Evolutionary conservation across 1,284 basidiomycete genomes (phyloP), one percentile per base, ranked within the genome.

Genomic region (Athelia psychrophila): DNA sequence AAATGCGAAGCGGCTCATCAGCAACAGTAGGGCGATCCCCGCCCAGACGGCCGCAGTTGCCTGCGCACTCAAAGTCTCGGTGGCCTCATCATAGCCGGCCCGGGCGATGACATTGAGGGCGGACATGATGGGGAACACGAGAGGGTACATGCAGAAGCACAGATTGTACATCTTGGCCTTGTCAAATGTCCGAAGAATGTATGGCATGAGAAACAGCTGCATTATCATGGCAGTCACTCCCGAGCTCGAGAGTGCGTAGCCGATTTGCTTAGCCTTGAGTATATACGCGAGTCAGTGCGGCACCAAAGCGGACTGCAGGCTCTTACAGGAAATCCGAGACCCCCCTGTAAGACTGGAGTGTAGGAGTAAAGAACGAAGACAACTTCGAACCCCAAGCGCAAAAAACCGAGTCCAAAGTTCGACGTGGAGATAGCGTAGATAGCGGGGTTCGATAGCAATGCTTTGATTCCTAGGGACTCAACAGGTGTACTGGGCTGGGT

Each of bases 251-350:
- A 85, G 75, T 25, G 78, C 76, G 56, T 78, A 79, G 15, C 84
- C 86, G 53, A 87, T 88, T 63, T 84, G 72, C 22, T 76, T 74
- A 15, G 78, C 75, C 84, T 85, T 56, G 6, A 5, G 52, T 53
- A 4, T 38, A 45, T 19, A 40, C 6, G 27, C 18, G 42, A 40
- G n/a, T 22, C 48, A 23, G 36, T 10, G 20, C 44, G 20, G 18
- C 40, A 12, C 44, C 16, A 35, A 65, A 79, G 61, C 20, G 35
- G 12, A 20, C 42, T 20, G 13, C 45, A n/a, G 36, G 65, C 79
- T 62, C 27, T 30, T 30, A 30, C 27, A 30, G 27, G 27, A 30
- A 30, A 30, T 30, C 27, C 27, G 27, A 30, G 27, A 30, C 27
- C 27, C 5, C 27, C 27, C 6, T 30, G 5, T 30, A 13, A 13